Conservation (phyloP, 1,284 basidiomycete species). For the Moesziomyces globuligerus region DNA sequence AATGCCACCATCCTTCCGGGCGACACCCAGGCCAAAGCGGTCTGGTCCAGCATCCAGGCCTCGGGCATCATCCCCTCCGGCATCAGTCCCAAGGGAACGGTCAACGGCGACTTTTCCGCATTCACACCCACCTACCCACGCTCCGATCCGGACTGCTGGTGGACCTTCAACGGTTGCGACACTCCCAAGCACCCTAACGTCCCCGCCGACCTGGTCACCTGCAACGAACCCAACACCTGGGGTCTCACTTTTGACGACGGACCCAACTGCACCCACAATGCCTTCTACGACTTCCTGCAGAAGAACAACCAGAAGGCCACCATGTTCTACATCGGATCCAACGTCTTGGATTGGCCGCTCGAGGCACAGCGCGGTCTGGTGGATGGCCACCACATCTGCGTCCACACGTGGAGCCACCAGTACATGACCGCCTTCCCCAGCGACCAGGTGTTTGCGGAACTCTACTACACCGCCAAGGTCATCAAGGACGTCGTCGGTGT, state of each 20-base stretch:
- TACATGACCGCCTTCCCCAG: conserved; percentile 71
- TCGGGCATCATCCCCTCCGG: conserved; percentile 65
- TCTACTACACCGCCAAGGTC: conserved; percentile 71
- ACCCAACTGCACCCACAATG: conserved; percentile 70
- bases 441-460: conserved; percentile 72
- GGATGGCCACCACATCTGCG: conserved; percentile 63
- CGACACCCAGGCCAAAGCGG: conserved; percentile 67
- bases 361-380: conserved; percentile 70
- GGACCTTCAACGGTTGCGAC: conserved; percentile 57
- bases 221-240: conserved; percentile 71
- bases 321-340: conserved; percentile 70
- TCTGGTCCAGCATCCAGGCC: conserved; percentile 61
- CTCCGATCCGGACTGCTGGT: conserved; percentile 64
- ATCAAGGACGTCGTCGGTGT: conserved; percentile 71
- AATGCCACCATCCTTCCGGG: conserved; percentile 66
- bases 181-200: conserved; percentile 63
- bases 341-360: conserved; percentile 72
- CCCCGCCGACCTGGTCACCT: conserved; percentile 67
- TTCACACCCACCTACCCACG: conserved; percentile 45
- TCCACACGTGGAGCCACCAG: conserved; percentile 69
- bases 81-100: conserved; percentile 66
- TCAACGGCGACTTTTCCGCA: conserved; percentile 36
- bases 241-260: conserved; percentile 72
- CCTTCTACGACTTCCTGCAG: conserved; percentile 71
- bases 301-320: conserved; percentile 71